These are phyloP conservation scores for Phytopythium montanum DNA, from an alignment of 352 stramenopile species.

Conservation along the genomic window DNA sequence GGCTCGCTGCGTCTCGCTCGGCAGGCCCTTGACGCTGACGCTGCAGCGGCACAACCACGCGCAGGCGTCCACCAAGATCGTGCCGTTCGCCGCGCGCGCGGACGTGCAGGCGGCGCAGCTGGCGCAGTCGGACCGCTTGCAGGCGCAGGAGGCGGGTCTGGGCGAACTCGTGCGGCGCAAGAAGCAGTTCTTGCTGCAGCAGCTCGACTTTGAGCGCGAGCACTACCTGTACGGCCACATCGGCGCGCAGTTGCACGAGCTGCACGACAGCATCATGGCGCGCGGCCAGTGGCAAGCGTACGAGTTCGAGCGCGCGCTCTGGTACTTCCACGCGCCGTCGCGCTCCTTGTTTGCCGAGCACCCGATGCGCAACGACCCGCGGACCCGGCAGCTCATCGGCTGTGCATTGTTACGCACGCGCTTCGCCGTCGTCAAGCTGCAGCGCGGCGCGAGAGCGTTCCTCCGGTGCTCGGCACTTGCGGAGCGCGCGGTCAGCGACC, in stretches of 20 bases:
- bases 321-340: slow-evolving; percentile 49
- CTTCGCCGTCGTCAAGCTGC: slow-evolving; percentile 32
- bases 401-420: slow-evolving; percentile 32
- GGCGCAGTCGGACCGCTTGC: slow-evolving; percentile 32
- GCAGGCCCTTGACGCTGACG: slow-evolving; percentile 41
- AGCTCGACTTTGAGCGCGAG: slow-evolving; percentile 57
- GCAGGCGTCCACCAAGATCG: slow-evolving; percentile 43
- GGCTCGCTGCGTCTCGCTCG: slow-evolving; percentile 26
- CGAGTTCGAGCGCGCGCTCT: slow-evolving; percentile 55
- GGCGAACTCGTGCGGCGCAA: slow-evolving; percentile 30
- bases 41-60: slow-evolving; percentile 55
- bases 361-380: slow-evolving; percentile 44
- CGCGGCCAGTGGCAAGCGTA: slow-evolving; percentile 55
- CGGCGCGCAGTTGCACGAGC: slow-evolving; percentile 26
- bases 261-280: slow-evolving; percentile 49
- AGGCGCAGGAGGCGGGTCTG: slow-evolving; percentile 30
- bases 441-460: slow-evolving; percentile 21
- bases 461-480: slow-evolving; percentile 7
- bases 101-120: slow-evolving; percentile 55
- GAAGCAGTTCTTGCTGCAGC: slow-evolving; percentile 58
- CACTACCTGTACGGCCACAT: slow-evolving; percentile 48
- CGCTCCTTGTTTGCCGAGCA: slow-evolving; percentile 42
- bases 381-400: slow-evolving; percentile 39
- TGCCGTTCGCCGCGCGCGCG: slow-evolving; percentile 47
- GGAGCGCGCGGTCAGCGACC: slow-evolving; percentile 11